Conservation (phyloP, 257 asterid species). For the Orobanche coerulescens region DNA sequence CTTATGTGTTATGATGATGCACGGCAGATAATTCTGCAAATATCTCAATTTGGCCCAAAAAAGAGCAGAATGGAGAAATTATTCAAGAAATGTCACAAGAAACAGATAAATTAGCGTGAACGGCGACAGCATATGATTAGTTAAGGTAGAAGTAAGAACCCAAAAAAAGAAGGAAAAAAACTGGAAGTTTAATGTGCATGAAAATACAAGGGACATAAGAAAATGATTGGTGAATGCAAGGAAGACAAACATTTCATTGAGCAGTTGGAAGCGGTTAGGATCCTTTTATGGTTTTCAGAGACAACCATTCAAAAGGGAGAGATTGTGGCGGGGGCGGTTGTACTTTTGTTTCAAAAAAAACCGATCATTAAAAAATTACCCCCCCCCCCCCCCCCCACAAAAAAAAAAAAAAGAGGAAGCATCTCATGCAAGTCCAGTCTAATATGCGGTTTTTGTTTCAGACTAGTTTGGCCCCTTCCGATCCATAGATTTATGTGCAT, state of each 20-base stretch:
- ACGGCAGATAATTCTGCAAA: not conserved
- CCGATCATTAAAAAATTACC: too few species aligned
- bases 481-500: too few species aligned
- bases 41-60: not conserved
- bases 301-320: slow-evolving; percentile 20
- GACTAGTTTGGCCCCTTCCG: too few species aligned
- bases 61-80: not conserved
- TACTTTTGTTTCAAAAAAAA: not conserved
- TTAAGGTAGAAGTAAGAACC: too few species aligned
- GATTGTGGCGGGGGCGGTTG: slow-evolving; percentile 24
- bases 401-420: too few species aligned
- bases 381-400: too few species aligned
- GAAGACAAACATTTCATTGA: not conserved
- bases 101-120: not conserved
- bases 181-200: not conserved
- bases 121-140: not conserved
- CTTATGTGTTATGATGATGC: too few species aligned
- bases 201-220: not conserved
- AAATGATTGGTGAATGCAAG: not conserved
- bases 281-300: not conserved
- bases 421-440: too few species aligned
- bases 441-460: too few species aligned
- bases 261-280: not conserved
- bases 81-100: not conserved
- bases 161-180: not conserved